A percentile compares a stretch with the other conserved stretches of the same genome.
Evolutionary conservation across 1,284 basidiomycete species (phyloP).

Genomic region (Pseudozyma sp.): DNA sequence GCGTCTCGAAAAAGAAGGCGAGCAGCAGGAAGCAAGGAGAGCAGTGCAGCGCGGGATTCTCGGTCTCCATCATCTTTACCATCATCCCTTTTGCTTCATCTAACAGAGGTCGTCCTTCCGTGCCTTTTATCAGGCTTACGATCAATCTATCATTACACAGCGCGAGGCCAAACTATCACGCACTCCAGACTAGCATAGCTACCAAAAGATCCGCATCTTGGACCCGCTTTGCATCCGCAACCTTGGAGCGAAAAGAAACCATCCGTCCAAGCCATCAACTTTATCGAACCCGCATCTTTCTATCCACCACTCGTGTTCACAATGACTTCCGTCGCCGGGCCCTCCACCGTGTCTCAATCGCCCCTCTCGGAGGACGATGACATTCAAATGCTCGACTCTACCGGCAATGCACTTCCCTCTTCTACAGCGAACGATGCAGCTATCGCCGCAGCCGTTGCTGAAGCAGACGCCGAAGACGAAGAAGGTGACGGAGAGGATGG

Average conservation of each 20-base stretch:
- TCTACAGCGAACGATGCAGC: background rate
- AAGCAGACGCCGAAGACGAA: background rate
- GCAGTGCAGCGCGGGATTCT: too few species aligned
- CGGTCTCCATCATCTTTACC: too few species aligned
- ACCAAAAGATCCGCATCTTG: too few species aligned
- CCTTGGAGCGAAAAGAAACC: background rate
- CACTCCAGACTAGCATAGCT: too few species aligned
- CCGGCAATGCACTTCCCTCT: slow-evolving; percentile 7
- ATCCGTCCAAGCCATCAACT: background rate
- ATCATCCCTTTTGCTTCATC: too few species aligned
- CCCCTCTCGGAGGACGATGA: slow-evolving; percentile 16
- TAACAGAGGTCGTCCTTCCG: too few species aligned
- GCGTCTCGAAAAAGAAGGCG: too few species aligned
- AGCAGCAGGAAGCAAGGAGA: too few species aligned
- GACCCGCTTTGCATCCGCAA: background rate
- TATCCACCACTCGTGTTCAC: background rate
- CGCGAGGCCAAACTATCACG: too few species aligned
- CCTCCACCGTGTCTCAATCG: slow-evolving; percentile 2
- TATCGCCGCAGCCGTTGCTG: slow-evolving; percentile 2
- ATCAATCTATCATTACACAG: too few species aligned
- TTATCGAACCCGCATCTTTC: background rate
- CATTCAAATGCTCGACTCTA: slow-evolving; percentile 27
- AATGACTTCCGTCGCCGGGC: slow-evolving; percentile 18
- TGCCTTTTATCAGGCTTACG: too few species aligned
- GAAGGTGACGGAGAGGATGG: slow-evolving; percentile 19